Percentiles rank a stretch among this genome's conserved stretches.
Conservation (phyloP, 805 yeast genomes). For the Candida chauliodis region DNA sequence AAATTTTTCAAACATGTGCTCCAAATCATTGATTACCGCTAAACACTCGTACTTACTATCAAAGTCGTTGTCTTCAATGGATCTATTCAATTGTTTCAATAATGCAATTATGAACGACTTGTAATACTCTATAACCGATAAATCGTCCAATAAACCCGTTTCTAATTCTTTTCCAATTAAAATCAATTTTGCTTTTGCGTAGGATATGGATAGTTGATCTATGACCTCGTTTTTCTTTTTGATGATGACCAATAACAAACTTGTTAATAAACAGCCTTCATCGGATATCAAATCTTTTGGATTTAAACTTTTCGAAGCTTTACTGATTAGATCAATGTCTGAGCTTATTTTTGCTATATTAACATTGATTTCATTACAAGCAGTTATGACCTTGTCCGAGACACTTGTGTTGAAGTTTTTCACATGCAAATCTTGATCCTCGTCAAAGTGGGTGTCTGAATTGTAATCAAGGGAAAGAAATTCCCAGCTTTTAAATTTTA, state of each 20-base stretch:
- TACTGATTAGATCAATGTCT: slow-evolving; percentile 47
- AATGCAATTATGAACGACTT: slow-evolving; percentile 57
- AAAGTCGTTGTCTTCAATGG: slow-evolving; percentile 51
- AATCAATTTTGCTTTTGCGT: slow-evolving; percentile 63
- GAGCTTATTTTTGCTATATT: slow-evolving; percentile 38
- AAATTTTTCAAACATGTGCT: slow-evolving; percentile 64
- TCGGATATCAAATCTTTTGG: slow-evolving; percentile 51
- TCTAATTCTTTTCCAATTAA: slow-evolving; percentile 63
- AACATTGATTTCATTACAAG: slow-evolving; percentile 46
- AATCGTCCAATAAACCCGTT: slow-evolving; percentile 19
- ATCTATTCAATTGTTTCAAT: slow-evolving; percentile 53
- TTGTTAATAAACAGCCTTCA: slow-evolving; percentile 48
- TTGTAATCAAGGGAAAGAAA: slow-evolving; percentile 50
- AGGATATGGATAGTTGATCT: slow-evolving; percentile 53
- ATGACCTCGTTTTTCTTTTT: slow-evolving; percentile 48
- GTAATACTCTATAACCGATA: slow-evolving; percentile 41
- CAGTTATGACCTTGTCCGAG: slow-evolving; percentile 50
- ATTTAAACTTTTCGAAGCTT: slow-evolving; percentile 35
- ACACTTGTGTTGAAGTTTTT: slow-evolving; percentile 48
- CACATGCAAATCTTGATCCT: slow-evolving; percentile 13
- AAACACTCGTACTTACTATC: slow-evolving; percentile 64
- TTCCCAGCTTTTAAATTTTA: slow-evolving; percentile 51
- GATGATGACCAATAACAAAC: slow-evolving; percentile 42
- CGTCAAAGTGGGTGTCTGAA: slow-evolving; percentile 37
- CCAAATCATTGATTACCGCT: slow-evolving; percentile 65